phyloP scores from a whole-genome alignment of 257 asterid genomes.

The Nicotiana noctiflora region DNA sequence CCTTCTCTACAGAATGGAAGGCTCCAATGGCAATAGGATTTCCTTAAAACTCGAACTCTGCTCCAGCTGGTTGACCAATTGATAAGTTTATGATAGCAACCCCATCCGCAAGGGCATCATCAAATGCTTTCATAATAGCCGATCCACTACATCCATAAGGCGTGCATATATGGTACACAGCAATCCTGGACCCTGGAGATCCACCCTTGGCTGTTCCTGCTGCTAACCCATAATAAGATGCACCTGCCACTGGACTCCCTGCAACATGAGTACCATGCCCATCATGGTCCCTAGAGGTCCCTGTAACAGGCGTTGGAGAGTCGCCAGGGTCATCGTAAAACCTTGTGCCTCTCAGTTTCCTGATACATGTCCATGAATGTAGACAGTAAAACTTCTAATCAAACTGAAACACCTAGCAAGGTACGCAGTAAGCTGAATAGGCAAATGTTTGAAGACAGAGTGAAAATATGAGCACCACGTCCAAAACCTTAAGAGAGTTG shows the following conservation, averaged over 20 bases:
- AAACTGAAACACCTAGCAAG: too few species aligned
- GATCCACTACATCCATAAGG: slow-evolving; percentile 48
- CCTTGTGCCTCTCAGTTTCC: slow-evolving; percentile 80
- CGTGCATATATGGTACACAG: slow-evolving; percentile 32
- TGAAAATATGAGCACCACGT: too few species aligned
- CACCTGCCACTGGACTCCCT: slow-evolving; percentile 47
- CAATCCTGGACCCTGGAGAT: background rate
- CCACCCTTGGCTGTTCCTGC: slow-evolving; percentile 51
- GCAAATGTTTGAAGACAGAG: too few species aligned
- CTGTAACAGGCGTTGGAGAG: background rate
- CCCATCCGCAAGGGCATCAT: background rate
- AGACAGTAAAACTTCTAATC: background rate
- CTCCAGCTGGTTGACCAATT: slow-evolving; percentile 31
- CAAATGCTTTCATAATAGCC: slow-evolving; percentile 38
- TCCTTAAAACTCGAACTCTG: slow-evolving; percentile 17
- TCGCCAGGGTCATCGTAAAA: slow-evolving; percentile 27
- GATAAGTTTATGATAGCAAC: slow-evolving; percentile 35
- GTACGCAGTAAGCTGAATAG: too few species aligned
- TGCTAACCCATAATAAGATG: slow-evolving; percentile 57
- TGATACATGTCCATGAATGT: slow-evolving; percentile 1
- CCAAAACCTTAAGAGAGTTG: too few species aligned
- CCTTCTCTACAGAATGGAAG: slow-evolving; percentile 53
- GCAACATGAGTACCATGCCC: slow-evolving; percentile 87
- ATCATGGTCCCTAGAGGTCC: slow-evolving; percentile 43
- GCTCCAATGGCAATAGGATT: slow-evolving; percentile 67